Base-by-base conservation (phyloP, 768 basidiomycete species). In the Mycena epipterygia region DNA sequence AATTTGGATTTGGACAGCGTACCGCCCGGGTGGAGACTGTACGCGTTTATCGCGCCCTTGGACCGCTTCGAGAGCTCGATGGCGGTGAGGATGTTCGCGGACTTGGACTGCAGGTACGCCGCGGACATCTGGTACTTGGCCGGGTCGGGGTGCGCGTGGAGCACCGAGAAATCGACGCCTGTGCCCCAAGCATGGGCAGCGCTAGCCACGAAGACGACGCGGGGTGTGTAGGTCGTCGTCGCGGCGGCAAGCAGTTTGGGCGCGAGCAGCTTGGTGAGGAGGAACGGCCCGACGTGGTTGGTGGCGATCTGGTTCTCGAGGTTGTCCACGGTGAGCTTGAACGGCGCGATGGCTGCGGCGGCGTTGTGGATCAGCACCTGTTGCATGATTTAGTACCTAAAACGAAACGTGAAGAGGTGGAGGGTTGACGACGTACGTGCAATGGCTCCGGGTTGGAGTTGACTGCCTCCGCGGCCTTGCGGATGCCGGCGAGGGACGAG, bases 1-100 rank as follows among this genome's bases (percentile, higher is more conserved):
- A n/a, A n/a, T n/a, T n/a, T n/a, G n/a, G n/a, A n/a, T n/a, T n/a
- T n/a, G n/a, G n/a, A 23, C 64, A 32, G 11, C 65, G 29, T 8
- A 67, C 65, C 19, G 5, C 65, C 65, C 6, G 65, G 65, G 11
- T 67, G 56, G 11, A 58, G 30, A 46, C 65, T 67, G 33, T 61
- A 61, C n/a, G 44, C 46, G 21, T 61, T 49, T 8, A 49, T 48
- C 9, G 30, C 35, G 2, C 59, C 59, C n/a, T 61, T 61, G 2
- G 59, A 48, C 2, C 59, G 42, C n/a, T 49, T 48, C 2, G 59
- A 61, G 2, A 61, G 30, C 59, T 61, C 59, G 33, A 35, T 35
- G 17, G 59, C 59, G 0, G 48, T 49, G 32, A 61, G 46, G 35
- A 61, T 49, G 23, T 48, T 61, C 1, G 59, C 59, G 46, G 44